Conservation (phyloP, 2,329 filamentous ascomycete genomes). For the Cytospora piceicola region DNA sequence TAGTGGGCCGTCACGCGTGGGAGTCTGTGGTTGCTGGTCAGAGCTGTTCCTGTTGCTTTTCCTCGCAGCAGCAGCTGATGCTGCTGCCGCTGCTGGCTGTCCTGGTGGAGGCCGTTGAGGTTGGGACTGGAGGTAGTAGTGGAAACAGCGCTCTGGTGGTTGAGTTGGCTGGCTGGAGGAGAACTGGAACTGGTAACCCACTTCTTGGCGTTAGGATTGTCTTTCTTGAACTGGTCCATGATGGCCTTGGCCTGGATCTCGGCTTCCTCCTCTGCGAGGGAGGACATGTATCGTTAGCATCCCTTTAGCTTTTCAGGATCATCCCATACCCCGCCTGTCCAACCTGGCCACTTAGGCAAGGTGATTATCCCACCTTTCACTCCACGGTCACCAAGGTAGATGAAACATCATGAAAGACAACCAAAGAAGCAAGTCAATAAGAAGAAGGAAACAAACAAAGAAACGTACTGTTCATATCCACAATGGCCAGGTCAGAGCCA, state of each 20-base stretch:
- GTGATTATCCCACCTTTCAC: neutral
- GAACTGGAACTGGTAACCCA: conserved; percentile 42
- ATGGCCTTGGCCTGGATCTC: conserved; percentile 75
- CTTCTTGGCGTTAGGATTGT: conserved; percentile 76
- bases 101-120: neutral
- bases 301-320: too few relatives aligned
- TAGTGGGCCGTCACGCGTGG: conserved; percentile 90
- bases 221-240: conserved; percentile 73
- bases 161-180: neutral
- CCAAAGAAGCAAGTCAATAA: neutral
- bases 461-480: conserved; percentile 84
- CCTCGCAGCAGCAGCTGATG: neutral
- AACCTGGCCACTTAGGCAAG: too few relatives aligned
- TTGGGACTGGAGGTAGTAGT: neutral
- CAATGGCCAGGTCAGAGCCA: conserved; percentile 86
- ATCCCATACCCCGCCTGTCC: neutral
- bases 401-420: neutral
- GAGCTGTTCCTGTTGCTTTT: too few relatives aligned
- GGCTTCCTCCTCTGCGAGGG: conserved; percentile 74
- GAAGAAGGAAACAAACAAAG: neutral
- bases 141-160: neutral
- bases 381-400: neutral
- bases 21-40: conserved; percentile 48
- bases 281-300: conserved; percentile 6
- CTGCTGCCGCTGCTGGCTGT: neutral